Evolutionary conservation across 257 asterid species (phyloP), one percentile per base, ranked within the genome.

Genomic region (Solanum piurae): DNA sequence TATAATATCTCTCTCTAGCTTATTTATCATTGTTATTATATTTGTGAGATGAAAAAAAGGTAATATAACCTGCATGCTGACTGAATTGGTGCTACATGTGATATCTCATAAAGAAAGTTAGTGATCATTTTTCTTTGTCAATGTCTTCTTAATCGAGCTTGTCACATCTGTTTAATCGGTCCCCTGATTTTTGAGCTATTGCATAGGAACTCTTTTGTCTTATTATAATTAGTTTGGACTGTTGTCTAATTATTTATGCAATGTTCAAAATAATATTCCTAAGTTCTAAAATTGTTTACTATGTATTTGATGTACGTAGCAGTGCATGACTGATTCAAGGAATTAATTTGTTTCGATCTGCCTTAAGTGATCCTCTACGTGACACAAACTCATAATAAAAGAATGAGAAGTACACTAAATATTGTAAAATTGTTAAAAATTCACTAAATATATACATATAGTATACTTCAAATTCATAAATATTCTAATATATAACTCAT

Each of bases 21-120:
- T 18, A 33, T 71, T 33, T 68, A 71, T 31, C 79, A 29, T 29
- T 6, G 76, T 69, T 29, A 60, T 60, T 34, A 42, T 42, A 68
- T 72, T 72, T 11, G 7, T 33, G 44, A 72, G 44, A 72, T 72
- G 44, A 18, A 0, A 72, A 72, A 31, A 29, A 4, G 21, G n/a
- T 71, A 31, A 71, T 31, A 71, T 31, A 16, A 71, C n/a, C 0
- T 5, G 34, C 0, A 0, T 4, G 3, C 9, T 66, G 3, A 8
- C 0, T 66, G 9, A 25, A 12, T 64, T 64, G 33, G 7, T 62
- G 60, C 23, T 0, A 16, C 3, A n/a, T 4, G 3, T 62, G 2
- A n/a, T 62, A 62, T n/a, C 5, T 62, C 0, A 62, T 62, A 4
- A 62, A 25, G 13, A 10, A 62, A 2, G 2, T n/a, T 0, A 5